Conservation (phyloP, 805 yeast species). For the Ascoidea rubescens region DNA sequence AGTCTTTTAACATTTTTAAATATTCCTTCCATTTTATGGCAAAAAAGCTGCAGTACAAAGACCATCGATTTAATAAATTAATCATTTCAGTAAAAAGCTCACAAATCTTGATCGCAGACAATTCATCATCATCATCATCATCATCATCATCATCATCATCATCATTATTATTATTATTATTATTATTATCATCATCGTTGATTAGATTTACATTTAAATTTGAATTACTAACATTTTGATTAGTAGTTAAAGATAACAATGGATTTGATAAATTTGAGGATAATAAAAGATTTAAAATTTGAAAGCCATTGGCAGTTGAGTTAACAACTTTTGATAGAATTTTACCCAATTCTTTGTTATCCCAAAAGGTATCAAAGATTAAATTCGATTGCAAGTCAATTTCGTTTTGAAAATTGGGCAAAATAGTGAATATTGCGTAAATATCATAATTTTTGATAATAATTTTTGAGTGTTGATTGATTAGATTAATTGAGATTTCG, state of each 20-base stretch:
- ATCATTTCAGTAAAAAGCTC: constrained; percentile 57
- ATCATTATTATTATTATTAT: constrained; percentile 16
- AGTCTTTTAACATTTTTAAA: constrained; percentile 10
- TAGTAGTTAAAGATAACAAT: background rate
- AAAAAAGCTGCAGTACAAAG: constrained; percentile 60
- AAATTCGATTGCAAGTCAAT: constrained; percentile 89
- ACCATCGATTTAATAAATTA: constrained; percentile 75
- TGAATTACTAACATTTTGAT: constrained; percentile 2
- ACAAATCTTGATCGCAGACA: constrained; percentile 53
- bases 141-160: constrained; percentile 19
- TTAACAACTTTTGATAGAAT: constrained; percentile 37
- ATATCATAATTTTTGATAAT: constrained; percentile 62
- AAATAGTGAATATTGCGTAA: constrained; percentile 46
- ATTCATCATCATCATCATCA: constrained; percentile 18
- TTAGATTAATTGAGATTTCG: constrained; percentile 72
- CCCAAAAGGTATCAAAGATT: constrained; percentile 76
- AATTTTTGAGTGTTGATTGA: constrained; percentile 75
- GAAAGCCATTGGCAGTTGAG: constrained; percentile 29
- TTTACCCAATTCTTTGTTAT: constrained; percentile 46
- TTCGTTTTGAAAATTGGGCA: constrained; percentile 68
- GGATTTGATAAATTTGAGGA: background rate
- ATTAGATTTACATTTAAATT: constrained; percentile 12
- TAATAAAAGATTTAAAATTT: constrained; percentile 16
- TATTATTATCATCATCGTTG: constrained; percentile 6
- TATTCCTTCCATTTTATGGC: constrained; percentile 52